These are phyloP conservation scores for Diaporthe capsici DNA, from an alignment of 2,329 filamentous ascomycete genomes.

Conservation along the genomic window DNA sequence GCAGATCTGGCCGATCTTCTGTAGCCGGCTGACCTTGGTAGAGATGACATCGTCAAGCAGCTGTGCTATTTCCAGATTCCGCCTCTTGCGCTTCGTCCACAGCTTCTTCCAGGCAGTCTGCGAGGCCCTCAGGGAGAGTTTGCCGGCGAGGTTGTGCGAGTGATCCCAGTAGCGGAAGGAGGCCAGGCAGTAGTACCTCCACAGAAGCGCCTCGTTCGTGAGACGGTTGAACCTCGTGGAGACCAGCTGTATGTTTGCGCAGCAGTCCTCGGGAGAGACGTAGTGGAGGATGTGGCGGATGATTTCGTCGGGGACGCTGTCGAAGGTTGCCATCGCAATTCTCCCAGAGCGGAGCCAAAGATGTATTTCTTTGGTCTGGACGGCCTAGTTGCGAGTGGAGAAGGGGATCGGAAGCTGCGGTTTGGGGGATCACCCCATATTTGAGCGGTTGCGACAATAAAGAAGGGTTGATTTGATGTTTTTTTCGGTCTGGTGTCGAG, in stretches of 20 bases:
- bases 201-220: slow-evolving; percentile 80
- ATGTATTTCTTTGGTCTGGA: background rate
- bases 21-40: slow-evolving; percentile 78
- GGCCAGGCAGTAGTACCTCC: slow-evolving; percentile 80
- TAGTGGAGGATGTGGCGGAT: slow-evolving; percentile 82
- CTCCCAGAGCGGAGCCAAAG: background rate
- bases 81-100: slow-evolving; percentile 69
- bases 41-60: slow-evolving; percentile 78
- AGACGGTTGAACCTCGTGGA: slow-evolving; percentile 76
- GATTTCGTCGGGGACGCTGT: slow-evolving; percentile 83
- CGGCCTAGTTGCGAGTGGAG: background rate
- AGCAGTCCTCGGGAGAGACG: slow-evolving; percentile 68
- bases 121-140: slow-evolving; percentile 65
- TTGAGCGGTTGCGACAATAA: slow-evolving; percentile 8
- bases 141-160: slow-evolving; percentile 71
- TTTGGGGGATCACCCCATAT: background rate
- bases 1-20: slow-evolving; percentile 79
- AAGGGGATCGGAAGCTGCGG: background rate
- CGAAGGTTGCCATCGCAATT: slow-evolving; percentile 53
- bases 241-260: slow-evolving; percentile 64
- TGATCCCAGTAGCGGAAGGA: slow-evolving; percentile 83
- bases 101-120: slow-evolving; percentile 81
- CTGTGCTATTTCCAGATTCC: slow-evolving; percentile 65
- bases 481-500: background rate
- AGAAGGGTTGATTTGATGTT: slow-evolving; percentile 2